phyloP scores from a whole-genome alignment of 192 early-diverging fungal genomes.

The Funneliformis geosporum region DNA sequence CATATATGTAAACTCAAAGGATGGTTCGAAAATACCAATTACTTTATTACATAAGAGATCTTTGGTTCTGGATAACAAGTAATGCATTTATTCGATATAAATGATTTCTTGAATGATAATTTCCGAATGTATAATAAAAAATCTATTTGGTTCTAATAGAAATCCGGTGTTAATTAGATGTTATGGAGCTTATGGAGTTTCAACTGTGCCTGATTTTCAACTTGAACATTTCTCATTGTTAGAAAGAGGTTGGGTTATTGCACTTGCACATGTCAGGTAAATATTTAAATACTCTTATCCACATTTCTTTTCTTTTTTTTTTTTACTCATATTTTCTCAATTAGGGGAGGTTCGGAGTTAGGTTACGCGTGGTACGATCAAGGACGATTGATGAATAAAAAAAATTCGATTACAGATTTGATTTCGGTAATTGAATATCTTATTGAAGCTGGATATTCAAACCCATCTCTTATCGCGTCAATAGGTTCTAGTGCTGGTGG shows the following conservation, averaged over 20 bases:
- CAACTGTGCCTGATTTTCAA: slow-evolving; percentile 75
- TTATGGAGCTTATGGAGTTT: slow-evolving; percentile 82
- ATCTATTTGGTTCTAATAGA: too few species aligned
- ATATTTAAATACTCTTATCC: not conserved
- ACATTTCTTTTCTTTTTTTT: too few species aligned
- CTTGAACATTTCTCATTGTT: slow-evolving; percentile 74
- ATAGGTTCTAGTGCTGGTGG: slow-evolving; percentile 81
- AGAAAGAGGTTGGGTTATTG: slow-evolving; percentile 79
- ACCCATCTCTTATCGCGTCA: slow-evolving; percentile 56
- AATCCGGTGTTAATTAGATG: slow-evolving; percentile 68
- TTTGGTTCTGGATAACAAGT: slow-evolving; percentile 47
- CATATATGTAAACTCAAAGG: slow-evolving; percentile 49
- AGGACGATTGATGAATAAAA: slow-evolving; percentile 70
- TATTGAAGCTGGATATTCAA: slow-evolving; percentile 58
- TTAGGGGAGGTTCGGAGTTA: slow-evolving; percentile 75
- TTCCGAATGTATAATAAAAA: too few species aligned
- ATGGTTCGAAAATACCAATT: slow-evolving; percentile 57
- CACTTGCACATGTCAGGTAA: slow-evolving; percentile 74
- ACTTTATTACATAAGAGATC: slow-evolving; percentile 62
- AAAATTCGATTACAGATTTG: slow-evolving; percentile 74
- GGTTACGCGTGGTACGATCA: slow-evolving; percentile 77
- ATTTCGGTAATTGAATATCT: slow-evolving; percentile 67
- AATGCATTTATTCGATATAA: not conserved
- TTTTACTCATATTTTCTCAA: not conserved
- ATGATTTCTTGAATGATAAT: too few species aligned